A percentile compares a stretch with the other conserved stretches of the same genome.
Evolutionary conservation across 1,139 yeast species (phyloP).

Genomic region (Blastobotrys ciferrii): DNA sequence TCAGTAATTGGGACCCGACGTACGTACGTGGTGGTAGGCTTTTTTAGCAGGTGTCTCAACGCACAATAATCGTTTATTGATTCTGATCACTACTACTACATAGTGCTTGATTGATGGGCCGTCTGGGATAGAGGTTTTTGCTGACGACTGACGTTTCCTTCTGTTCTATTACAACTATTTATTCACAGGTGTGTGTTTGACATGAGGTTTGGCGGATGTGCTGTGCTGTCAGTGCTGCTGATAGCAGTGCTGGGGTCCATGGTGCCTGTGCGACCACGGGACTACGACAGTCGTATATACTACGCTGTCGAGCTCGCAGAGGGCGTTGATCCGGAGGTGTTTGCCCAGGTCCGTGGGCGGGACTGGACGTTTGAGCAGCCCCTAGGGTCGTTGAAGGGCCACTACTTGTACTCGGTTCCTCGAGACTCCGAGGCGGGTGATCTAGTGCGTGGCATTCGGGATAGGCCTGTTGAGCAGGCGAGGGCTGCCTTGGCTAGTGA

Average conservation of each 20-base stretch:
- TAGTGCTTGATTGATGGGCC: neutral
- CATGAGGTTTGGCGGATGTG: neutral
- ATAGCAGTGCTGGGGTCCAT: neutral
- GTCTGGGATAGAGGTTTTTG: neutral
- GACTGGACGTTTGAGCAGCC: conserved; percentile 36
- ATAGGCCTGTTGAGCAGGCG: conserved; percentile 15
- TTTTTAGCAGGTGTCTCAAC: neutral
- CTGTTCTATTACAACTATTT: neutral
- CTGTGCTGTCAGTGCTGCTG: neutral
- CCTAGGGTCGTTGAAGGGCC: conserved; percentile 33
- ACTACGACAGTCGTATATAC: conserved; percentile 29
- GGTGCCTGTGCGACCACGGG: conserved; percentile 18
- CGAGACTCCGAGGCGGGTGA: conserved; percentile 18
- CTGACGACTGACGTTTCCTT: neutral
- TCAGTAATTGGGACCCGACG: too few species aligned
- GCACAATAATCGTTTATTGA: too few species aligned
- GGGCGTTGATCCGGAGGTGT: conserved; percentile 17
- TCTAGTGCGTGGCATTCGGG: conserved; percentile 21
- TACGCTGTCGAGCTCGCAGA: conserved; percentile 33
- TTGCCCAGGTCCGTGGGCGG: conserved; percentile 17
- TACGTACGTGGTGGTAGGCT: too few species aligned
- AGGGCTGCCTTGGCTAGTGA: neutral
- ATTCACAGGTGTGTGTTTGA: neutral
- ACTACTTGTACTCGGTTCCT: conserved; percentile 35
- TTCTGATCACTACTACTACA: too few species aligned